A percentile compares a stretch with the other conserved stretches of the same genome.
Evolutionary conservation across 2,329 filamentous ascomycete species (phyloP).

Genomic region (Penicillium sp.): DNA sequence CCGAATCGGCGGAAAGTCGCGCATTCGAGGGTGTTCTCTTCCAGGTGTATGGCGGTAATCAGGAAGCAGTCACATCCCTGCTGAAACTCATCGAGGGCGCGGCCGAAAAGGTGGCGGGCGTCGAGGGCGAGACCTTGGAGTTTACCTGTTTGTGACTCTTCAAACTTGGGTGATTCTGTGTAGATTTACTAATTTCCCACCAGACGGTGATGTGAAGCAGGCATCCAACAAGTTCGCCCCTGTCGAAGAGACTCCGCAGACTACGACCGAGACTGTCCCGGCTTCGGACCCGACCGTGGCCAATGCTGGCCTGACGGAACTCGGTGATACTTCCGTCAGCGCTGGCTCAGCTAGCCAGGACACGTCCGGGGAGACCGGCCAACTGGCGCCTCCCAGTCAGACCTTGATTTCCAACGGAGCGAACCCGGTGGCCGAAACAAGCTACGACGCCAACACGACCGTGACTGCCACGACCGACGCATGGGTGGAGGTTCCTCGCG

Average conservation of each 20-base stretch:
- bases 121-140: slow-evolving; percentile 50
- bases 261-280: slow-evolving; percentile 31
- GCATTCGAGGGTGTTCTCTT: slow-evolving; percentile 60
- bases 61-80: slow-evolving; percentile 53
- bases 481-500: slow-evolving; percentile 70
- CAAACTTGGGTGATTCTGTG: neutral
- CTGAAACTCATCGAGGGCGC: slow-evolving; percentile 56
- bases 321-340: slow-evolving; percentile 47
- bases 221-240: slow-evolving; percentile 43
- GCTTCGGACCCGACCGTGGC: slow-evolving; percentile 55
- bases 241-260: slow-evolving; percentile 30
- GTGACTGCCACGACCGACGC: slow-evolving; percentile 51
- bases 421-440: slow-evolving; percentile 46
- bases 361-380: slow-evolving; percentile 10
- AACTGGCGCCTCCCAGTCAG: slow-evolving; percentile 34
- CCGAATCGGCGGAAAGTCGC: slow-evolving; percentile 52
- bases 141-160: slow-evolving; percentile 50
- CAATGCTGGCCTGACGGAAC: slow-evolving; percentile 56
- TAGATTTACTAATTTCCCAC: slow-evolving; percentile 9
- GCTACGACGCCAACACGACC: slow-evolving; percentile 50
- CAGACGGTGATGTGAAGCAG: slow-evolving; percentile 50
- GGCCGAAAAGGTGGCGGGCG: slow-evolving; percentile 53
- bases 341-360: slow-evolving; percentile 41
- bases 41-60: slow-evolving; percentile 58
- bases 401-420: slow-evolving; percentile 40